These are phyloP conservation scores for Annona cherimola DNA, from an alignment of 164 flowering plant species.

Conservation along the genomic window DNA sequence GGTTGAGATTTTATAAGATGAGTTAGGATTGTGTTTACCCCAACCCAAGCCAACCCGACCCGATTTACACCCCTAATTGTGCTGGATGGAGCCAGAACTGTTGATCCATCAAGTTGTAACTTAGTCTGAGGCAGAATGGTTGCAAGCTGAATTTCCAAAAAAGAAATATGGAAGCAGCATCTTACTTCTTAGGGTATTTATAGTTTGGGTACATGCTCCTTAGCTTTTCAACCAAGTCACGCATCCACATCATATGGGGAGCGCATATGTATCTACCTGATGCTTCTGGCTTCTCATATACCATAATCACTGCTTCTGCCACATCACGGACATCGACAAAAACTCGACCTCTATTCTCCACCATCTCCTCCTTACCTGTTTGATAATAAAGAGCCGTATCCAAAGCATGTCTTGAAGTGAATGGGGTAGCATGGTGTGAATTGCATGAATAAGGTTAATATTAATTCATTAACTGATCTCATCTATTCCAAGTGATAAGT, in stretches of 20 bases:
- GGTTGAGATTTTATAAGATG: too few species aligned
- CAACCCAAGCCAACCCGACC: not conserved
- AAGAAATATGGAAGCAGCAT: not conserved
- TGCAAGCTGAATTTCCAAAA: not conserved
- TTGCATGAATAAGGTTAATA: too few species aligned
- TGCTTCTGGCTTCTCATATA: constrained; percentile 40
- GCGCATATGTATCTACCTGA: constrained; percentile 29
- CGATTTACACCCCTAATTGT: not conserved
- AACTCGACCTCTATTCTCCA: constrained; percentile 12
- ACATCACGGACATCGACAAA: constrained; percentile 50
- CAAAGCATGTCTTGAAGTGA: not conserved
- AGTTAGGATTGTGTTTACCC: too few species aligned
- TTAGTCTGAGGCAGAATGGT: not conserved
- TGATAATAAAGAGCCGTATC: not conserved
- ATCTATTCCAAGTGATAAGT: not conserved
- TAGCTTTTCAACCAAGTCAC: constrained; percentile 8
- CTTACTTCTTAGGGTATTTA: constrained; percentile 16
- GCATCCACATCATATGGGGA: not conserved
- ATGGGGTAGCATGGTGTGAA: not conserved
- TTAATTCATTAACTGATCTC: too few species aligned
- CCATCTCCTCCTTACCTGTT: constrained; percentile 31
- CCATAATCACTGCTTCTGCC: constrained; percentile 33
- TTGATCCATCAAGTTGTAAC: not conserved
- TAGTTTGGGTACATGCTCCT: constrained; percentile 15
- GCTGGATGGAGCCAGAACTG: not conserved